Conservation (phyloP, 1,139 yeast species). For the Starmera stellimalicola region DNA sequence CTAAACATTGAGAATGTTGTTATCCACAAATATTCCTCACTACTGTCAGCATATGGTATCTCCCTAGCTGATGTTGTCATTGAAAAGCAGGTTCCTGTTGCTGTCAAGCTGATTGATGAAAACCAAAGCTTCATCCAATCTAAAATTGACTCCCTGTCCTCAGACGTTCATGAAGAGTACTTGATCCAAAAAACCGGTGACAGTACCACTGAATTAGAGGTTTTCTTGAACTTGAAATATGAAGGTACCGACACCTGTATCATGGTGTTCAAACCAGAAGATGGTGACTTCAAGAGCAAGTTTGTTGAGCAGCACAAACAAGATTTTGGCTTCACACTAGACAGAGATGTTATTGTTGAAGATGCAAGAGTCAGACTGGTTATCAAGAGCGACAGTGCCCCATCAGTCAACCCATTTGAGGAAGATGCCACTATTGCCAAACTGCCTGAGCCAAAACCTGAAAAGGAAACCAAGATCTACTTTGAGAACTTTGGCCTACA, state of each 20-base stretch:
- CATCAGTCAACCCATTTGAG: slow-evolving; percentile 12
- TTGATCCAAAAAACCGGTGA: slow-evolving; percentile 36
- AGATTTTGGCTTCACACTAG: slow-evolving; percentile 64
- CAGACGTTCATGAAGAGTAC: slow-evolving; percentile 23
- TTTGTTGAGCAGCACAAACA: slow-evolving; percentile 45
- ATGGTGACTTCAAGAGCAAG: slow-evolving; percentile 22
- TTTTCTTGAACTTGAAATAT: slow-evolving; percentile 68
- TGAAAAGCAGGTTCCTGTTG: slow-evolving; percentile 55
- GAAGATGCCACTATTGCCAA: slow-evolving; percentile 8
- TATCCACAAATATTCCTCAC: slow-evolving; percentile 44
- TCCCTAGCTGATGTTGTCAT: slow-evolving; percentile 50
- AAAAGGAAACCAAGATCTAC: slow-evolving; percentile 24
- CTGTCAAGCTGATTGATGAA: slow-evolving; percentile 24
- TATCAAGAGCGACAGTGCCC: slow-evolving; percentile 18
- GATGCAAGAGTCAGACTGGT: slow-evolving; percentile 56
- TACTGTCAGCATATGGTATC: slow-evolving; percentile 49
- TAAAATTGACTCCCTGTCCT: slow-evolving; percentile 24
- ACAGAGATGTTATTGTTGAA: slow-evolving; percentile 55
- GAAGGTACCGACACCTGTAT: slow-evolving; percentile 83
- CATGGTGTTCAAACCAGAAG: slow-evolving; percentile 41
- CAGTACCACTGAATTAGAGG: slow-evolving; percentile 37
- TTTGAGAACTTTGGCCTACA: slow-evolving; percentile 41
- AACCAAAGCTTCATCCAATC: slow-evolving; percentile 18
- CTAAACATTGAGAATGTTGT: slow-evolving; percentile 37
- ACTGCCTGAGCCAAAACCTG: slow-evolving; percentile 2